Conservation (phyloP, 1,284 basidiomycete genomes). For the Ceratobasidium sp. region DNA sequence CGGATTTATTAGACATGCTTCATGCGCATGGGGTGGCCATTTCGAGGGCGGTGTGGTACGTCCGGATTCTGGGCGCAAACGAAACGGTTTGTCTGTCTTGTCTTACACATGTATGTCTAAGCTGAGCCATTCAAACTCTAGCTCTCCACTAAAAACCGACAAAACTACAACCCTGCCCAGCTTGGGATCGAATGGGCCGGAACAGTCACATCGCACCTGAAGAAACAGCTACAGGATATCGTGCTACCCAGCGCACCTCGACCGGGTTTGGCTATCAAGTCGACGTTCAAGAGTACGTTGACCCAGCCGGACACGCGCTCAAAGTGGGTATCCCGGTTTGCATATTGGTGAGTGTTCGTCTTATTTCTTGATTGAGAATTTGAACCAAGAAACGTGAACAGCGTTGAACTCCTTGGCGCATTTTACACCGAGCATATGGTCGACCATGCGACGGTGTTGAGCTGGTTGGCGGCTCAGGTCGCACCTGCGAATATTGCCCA, state of each 20-base stretch:
- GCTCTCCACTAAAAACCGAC: slow-evolving; percentile 81
- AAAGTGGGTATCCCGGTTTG: slow-evolving; percentile 85
- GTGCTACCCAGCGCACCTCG: slow-evolving; percentile 83
- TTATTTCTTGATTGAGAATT: no score
- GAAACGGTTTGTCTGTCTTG: slow-evolving; percentile 76
- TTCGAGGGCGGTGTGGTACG: slow-evolving; percentile 93
- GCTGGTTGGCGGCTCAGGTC: slow-evolving; percentile 89
- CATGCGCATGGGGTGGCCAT: slow-evolving; percentile 86
- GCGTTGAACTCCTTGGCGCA: slow-evolving; percentile 79
- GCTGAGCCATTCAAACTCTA: no score
- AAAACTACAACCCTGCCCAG: slow-evolving; percentile 80
- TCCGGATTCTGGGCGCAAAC: slow-evolving; percentile 94
- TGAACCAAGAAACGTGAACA: slow-evolving; percentile 56
- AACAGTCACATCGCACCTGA: slow-evolving; percentile 88
- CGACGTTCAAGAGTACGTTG: slow-evolving; percentile 82
- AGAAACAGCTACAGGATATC: slow-evolving; percentile 90
- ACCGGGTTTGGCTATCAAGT: slow-evolving; percentile 80
- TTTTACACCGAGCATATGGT: slow-evolving; percentile 88
- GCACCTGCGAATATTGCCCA: slow-evolving; percentile 84
- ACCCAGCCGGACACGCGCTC: slow-evolving; percentile 77
- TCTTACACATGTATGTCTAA: no score
- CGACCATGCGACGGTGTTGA: slow-evolving; percentile 82
- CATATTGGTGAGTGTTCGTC: slow-evolving; percentile 73
- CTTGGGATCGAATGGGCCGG: slow-evolving; percentile 94
- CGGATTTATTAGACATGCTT: slow-evolving; percentile 91